Evolutionary conservation across 352 stramenopile species (phyloP), one percentile per base, ranked within the genome.

Genomic region (Pythium monospermum): DNA sequence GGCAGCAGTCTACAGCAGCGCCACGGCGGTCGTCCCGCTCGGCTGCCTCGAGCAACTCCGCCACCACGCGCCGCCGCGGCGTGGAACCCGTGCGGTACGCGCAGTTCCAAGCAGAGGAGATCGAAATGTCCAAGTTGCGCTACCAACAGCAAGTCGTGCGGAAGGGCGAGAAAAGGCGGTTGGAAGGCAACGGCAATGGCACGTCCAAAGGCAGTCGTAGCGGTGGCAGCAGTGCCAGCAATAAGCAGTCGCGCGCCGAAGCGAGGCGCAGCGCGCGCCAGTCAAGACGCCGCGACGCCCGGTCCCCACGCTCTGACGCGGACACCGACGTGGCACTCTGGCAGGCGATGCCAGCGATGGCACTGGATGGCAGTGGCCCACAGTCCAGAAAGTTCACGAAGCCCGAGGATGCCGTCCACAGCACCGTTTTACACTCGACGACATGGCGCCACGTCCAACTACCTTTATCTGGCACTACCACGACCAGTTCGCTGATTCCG

Each of bases 391-490:
- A 53, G 13, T 73, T 80, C 37, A 52, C 48, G 2, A 60, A 45
- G 2, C 53, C 70, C 35, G 54, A 65, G 18, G 71, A 85, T 46
- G 69, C 65, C 2, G 64, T 85, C 19, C 59, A 77, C 10, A 60
- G 70, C 40, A 60, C 59, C 8, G 53, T 72, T 22, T 45, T 81
- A 36, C 79, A 87, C 52, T 82, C 79, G 18, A 90, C 79, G 0
- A 68, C 74, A 15, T 90, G 79, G 79, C 71, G 79, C 19, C 68
- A 71, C 47, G 27, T 83, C 7, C 65, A 68, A 8, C 31, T 87
- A 4, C n/a, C n/a, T n/a, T n/a, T n/a, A n/a, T n/a, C n/a, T n/a
- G n/a, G n/a, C n/a, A n/a, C n/a, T n/a, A n/a, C n/a, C n/a, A n/a
- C n/a, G n/a, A n/a, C n/a, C n/a, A n/a, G n/a, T n/a, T 37, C 22